Base-by-base conservation (phyloP, 2,329 filamentous ascomycete species). In the Diaporthe citrichinensis region DNA sequence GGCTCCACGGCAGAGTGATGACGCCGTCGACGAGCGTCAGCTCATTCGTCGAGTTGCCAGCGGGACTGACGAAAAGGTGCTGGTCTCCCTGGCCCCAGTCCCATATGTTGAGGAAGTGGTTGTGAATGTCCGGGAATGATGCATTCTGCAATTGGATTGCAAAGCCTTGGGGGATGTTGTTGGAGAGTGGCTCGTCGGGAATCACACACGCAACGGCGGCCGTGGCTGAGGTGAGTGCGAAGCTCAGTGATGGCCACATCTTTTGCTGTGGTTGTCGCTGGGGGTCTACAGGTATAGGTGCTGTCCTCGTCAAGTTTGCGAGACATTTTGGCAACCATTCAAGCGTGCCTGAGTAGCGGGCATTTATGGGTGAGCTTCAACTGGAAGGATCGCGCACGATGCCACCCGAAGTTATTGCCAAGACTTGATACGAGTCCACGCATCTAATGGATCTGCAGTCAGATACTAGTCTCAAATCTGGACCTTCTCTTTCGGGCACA, bases 11-110 rank as follows among this genome's bases (percentile, higher is more conserved):
- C 49, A 69, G 79, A 71, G 80, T 83, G 74, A 87, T 81, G 20
- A 86, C 79, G 9, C 85, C 86, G 58, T 84, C 78, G 46, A 83
- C 79, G 36, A 87, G 83, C 3, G 82, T 82, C 53, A 86, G 80
- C 73, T 85, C 80, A 62, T 79, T 81, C 4, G 85, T 83, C 3
- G 79, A 76, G 65, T 83, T 82, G 41, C 85, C 86, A 0, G 83
- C 81, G 9, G 84, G 84, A 41, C 80, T 81, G 46, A 86, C 80
- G 72, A 84, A 85, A 23, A 85, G 78, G 78, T 86, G 84, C 71
- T 83, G 81, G 76, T 86, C 84, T 14, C 83, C 83, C 49, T 84
- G 84, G 23, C 84, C 84, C 76, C 82, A 82, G 73, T 83, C 81
- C 80, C 83, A 85, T 23, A 84, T 79, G 72, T 85, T 83, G 76